These are phyloP conservation scores for Mucor velutinosus DNA, from an alignment of 371 early-diverging fungal species.

Conservation along the genomic window DNA sequence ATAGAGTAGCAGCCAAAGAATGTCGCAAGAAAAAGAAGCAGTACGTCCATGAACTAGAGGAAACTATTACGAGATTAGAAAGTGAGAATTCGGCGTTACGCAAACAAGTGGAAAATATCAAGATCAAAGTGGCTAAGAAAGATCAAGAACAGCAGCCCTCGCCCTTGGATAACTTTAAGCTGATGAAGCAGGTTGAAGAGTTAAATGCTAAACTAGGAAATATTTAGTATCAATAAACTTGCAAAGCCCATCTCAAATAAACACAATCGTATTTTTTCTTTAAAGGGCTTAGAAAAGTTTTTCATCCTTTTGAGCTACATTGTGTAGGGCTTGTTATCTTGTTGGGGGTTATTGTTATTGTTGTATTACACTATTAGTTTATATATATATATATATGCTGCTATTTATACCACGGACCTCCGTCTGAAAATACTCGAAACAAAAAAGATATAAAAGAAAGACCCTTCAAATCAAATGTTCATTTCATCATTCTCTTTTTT, in stretches of 20 bases:
- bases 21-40: constrained; percentile 83
- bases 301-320: neutral
- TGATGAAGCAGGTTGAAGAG: constrained; percentile 66
- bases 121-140: constrained; percentile 2
- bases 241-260: constrained; percentile 7
- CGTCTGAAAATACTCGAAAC: neutral
- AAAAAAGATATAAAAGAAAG: constrained; percentile 11
- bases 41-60: constrained; percentile 72
- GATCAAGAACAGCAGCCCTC: constrained; percentile 41
- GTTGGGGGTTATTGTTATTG: neutral
- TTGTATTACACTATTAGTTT: neutral
- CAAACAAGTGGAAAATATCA: constrained; percentile 64
- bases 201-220: constrained; percentile 65
- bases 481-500: constrained; percentile 5
- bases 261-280: neutral
- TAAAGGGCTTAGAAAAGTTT: neutral
- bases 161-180: constrained; percentile 43
- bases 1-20: constrained; percentile 80
- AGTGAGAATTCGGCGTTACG: constrained; percentile 63
- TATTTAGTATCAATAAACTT: neutral
- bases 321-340: neutral
- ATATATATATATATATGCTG: neutral
- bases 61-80: constrained; percentile 59
- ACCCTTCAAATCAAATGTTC: neutral
- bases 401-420: neutral